Evolutionary conservation across 2,329 filamentous ascomycete species (phyloP).

Genomic region (Pseudocercospora eumusae): DNA sequence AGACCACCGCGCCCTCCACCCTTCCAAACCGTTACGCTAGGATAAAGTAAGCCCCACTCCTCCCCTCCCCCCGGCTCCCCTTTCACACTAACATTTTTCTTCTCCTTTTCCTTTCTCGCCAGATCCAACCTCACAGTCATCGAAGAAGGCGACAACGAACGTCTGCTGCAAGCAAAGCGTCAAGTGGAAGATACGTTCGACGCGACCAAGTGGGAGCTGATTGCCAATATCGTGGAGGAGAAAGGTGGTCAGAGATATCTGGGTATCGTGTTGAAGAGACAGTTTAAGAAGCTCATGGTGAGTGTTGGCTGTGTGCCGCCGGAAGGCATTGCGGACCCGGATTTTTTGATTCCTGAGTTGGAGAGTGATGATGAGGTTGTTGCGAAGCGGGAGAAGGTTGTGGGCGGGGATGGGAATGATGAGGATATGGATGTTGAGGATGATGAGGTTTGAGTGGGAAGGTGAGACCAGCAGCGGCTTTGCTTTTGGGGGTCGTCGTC

Average conservation of each 20-base stretch:
- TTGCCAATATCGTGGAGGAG: slow-evolving; percentile 39
- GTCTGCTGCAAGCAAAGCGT: slow-evolving; percentile 42
- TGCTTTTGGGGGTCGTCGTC: background rate
- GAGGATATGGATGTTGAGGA: slow-evolving; percentile 1
- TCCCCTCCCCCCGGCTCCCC: no score
- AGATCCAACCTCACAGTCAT: slow-evolving; percentile 45
- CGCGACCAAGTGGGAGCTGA: slow-evolving; percentile 44
- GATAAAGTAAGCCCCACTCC: slow-evolving; percentile 10
- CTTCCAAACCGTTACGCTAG: slow-evolving; percentile 43
- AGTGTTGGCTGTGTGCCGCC: slow-evolving; percentile 29
- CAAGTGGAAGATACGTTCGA: slow-evolving; percentile 46
- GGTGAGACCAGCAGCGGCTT: background rate
- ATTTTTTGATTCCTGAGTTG: slow-evolving; percentile 29
- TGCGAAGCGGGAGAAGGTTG: background rate
- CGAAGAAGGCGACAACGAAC: slow-evolving; percentile 35
- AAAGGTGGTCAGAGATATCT: slow-evolving; percentile 41
- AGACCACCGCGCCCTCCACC: slow-evolving; percentile 40
- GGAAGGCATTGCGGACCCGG: slow-evolving; percentile 29
- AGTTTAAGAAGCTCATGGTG: slow-evolving; percentile 45
- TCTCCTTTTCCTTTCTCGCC: background rate
- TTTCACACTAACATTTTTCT: background rate
- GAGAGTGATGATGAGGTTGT: slow-evolving; percentile 12
- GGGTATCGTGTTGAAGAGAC: slow-evolving; percentile 41
- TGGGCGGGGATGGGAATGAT: background rate
- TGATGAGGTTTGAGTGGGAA: background rate